These are phyloP conservation scores for Colletotrichum abscissum DNA, from an alignment of 2,329 filamentous ascomycete species.

Conservation along the genomic window DNA sequence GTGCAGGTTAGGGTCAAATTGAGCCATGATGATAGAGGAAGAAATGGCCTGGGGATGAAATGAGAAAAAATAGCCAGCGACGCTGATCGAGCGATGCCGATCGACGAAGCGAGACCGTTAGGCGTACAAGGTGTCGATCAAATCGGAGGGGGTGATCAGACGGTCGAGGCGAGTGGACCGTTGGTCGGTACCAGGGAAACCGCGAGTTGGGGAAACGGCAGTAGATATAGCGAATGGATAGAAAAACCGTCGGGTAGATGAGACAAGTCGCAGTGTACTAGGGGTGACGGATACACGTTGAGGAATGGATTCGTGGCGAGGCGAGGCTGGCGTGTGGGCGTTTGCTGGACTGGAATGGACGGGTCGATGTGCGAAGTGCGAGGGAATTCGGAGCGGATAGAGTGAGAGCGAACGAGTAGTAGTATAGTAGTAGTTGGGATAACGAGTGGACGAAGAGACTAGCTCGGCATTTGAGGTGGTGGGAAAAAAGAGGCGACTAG, in stretches of 20 bases:
- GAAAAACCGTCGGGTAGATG: constrained; percentile 7
- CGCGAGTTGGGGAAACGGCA: constrained; percentile 4
- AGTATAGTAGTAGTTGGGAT: constrained; percentile 6
- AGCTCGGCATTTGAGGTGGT: constrained; percentile 35
- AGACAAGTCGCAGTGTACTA: constrained; percentile 9
- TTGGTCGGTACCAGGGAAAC: neutral
- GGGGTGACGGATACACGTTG: neutral
- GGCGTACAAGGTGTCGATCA: constrained; percentile 25
- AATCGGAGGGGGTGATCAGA: constrained; percentile 18
- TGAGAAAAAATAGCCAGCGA: constrained; percentile 8
- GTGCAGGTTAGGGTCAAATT: constrained; percentile 35
- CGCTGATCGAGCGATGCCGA: constrained; percentile 25
- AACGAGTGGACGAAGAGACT: constrained; percentile 38
- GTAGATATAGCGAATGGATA: constrained; percentile 13
- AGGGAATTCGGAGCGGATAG: constrained; percentile 14
- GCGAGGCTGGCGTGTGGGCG: constrained; percentile 14
- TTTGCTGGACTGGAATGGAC: constrained; percentile 24
- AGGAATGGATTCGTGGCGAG: constrained; percentile 26
- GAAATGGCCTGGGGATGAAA: neutral
- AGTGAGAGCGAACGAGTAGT: constrained; percentile 15
- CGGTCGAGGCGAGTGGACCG: constrained; percentile 8
- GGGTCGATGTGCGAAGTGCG: neutral
- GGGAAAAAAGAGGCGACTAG: constrained; percentile 19
- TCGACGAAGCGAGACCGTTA: constrained; percentile 25
- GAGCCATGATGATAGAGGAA: constrained; percentile 23